Evolutionary conservation across 73 alveolate species (phyloP), one percentile per base, ranked within the genome.

Genomic region (Paramecium caudatum): DNA sequence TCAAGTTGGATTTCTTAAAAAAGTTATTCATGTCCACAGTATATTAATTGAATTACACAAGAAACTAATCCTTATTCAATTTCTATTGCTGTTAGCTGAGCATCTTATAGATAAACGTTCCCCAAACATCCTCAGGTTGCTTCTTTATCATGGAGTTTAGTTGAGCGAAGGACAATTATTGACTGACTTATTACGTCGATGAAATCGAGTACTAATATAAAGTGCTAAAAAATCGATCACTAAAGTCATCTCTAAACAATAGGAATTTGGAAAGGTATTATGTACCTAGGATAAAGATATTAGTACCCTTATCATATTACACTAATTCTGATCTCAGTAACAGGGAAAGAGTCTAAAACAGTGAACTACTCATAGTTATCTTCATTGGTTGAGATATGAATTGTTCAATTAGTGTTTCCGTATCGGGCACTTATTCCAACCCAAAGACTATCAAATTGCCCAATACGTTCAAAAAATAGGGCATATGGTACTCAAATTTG

Each of bases 211-310:
- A 74, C 16, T 37, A 17, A 43, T 41, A 74, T 2, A 74, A 37
- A 12, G 88, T n/a, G 32, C 43, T 17, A 74, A 41, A 74, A 21
- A 74, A 41, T 5, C 36, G 6, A 21, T 74, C 88, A 43, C 88
- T 21, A 74, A 74, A 74, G 12, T 74, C 88, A 41, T 74, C 88
- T 21, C 88, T 74, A 39, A 74, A 74, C 9, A 74, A 17, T 43
- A 74, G 55, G 69, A 74, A 74, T 74, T 74, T n/a, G 43, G 68
- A 74, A 74, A 74, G 34, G 10, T 74, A 74, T 74, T 74, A 41
- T 30, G 43, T 7, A 45, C 55, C 55, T 7, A 41, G 3, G 7
- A 9, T 10, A 36, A 16, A 0, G 1, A 41, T 19, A 15, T 15
- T 1, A 4, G 0, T 74, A 74, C 88, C 46, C 43, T 15, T 27